Percentiles rank a stretch among this genome's conserved stretches.
These are phyloP conservation scores for Amanita exitialis DNA, from an alignment of 768 basidiomycete genomes.

Conservation along the genomic window DNA sequence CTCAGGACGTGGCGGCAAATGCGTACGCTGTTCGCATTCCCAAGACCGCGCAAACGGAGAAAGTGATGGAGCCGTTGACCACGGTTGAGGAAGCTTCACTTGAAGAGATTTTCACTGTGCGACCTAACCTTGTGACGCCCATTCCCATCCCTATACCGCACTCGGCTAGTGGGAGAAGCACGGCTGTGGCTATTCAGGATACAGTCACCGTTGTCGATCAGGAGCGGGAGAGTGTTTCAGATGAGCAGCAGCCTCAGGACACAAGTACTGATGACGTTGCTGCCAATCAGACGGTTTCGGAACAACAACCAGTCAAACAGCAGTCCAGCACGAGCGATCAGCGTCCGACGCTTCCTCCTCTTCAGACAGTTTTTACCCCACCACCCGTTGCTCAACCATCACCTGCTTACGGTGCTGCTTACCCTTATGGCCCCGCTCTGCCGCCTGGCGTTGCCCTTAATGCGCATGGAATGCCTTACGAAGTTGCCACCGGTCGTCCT, in stretches of 20 bases:
- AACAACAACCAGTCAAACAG: conserved; percentile 7
- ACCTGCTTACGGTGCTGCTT: conserved; percentile 61
- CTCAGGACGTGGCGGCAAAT: conserved; percentile 31
- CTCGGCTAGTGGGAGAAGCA: conserved; percentile 9
- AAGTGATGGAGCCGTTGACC: conserved; percentile 16
- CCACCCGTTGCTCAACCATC: conserved; percentile 33
- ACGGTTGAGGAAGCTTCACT: conserved; percentile 27
- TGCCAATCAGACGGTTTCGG: conserved; percentile 24
- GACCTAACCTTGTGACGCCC: conserved; percentile 34
- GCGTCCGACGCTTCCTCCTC: conserved; percentile 25
- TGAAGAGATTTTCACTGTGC: conserved; percentile 52
- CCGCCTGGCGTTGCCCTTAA: conserved; percentile 68
- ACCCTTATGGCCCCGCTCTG: conserved; percentile 48
- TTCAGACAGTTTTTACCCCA: conserved; percentile 34
- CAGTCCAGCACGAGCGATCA: conserved; percentile 13
- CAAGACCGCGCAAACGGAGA: conserved; percentile 25
- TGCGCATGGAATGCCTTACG: conserved; percentile 72
- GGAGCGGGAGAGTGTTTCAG: conserved; percentile 10
- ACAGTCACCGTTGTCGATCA: not conserved
- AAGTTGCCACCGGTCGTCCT: conserved; percentile 72
- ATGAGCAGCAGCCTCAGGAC: conserved; percentile 22
- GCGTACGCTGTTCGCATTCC: conserved; percentile 48
- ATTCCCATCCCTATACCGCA: conserved; percentile 21
- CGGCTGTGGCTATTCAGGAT: conserved; percentile 1
- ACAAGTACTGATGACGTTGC: conserved; percentile 38